Base-by-base conservation (phyloP, 2,329 filamentous ascomycete genomes). In the Aspergillus floridensis region DNA sequence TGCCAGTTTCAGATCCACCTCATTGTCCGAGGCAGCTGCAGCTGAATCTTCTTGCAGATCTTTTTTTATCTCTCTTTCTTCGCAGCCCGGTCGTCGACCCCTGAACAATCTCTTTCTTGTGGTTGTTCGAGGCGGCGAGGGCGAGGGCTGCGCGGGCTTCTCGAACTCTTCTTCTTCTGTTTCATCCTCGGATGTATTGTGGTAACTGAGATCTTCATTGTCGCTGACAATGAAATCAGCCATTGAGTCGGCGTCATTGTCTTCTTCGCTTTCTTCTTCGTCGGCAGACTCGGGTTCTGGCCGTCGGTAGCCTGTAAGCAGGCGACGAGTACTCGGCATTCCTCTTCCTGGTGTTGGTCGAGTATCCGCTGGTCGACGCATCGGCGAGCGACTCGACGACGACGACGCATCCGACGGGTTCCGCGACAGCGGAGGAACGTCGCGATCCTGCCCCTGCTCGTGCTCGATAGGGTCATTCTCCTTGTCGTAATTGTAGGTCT, bases 201-300 rank as follows among this genome's bases (percentile, higher is more conserved):
- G 64, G 32, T 68, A 75, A 58, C 74, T 77, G 24, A 69, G 57
- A 53, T 76, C 70, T 12, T 77, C 74, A 68, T 76, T 70, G 63
- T 77, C 74, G 53, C 73, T 74, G 59, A 77, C 72, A 63, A 79
- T 73, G 55, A 77, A 78, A 55, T 72, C 75, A 29, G 76, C 73
- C 35, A 78, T 63, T 47, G 75, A 78, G 59, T 75, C 67, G 51
- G 72, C 72, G 52, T 70, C 70, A 65, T 74, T 70, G 54, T 71
- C 67, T 24, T 60, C 66, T 50, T 63, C 63, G 14, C 64, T 64
- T 21, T 68, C 66, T 22, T 22, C 22, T 22, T 70, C 67, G 6
- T 70, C 65, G 47, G 68, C 68, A 3, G 63, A 65, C 5, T 66
- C 60, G 10, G 54, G 50, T 16, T 65, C 61, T 26, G 59, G 58